phyloP scores from a whole-genome alignment of 495 filamentous ascomycete species.

The Lasiosphaeris hirsuta region DNA sequence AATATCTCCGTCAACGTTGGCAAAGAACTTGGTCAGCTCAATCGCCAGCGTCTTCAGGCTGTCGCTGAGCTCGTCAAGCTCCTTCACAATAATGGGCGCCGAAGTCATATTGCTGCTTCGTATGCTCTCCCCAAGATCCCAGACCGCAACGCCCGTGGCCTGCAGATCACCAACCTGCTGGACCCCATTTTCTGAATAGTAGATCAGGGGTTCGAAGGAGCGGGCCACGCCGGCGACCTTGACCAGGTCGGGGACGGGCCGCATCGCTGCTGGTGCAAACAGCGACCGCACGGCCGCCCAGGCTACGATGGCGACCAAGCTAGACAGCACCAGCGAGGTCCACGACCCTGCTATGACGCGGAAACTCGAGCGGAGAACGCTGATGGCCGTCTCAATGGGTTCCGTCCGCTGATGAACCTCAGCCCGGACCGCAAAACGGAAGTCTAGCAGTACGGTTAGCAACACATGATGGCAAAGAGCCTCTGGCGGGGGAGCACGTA shows the following conservation, averaged over 20 bases:
- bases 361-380: constrained; percentile 56
- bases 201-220: constrained; percentile 86
- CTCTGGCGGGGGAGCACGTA: constrained; percentile 16
- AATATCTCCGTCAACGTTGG: constrained; percentile 86
- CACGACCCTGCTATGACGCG: constrained; percentile 61
- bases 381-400: constrained; percentile 72
- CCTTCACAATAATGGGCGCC: constrained; percentile 76
- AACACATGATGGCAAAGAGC: constrained; percentile 27
- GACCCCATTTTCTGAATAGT: constrained; percentile 84
- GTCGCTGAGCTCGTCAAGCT: constrained; percentile 79
- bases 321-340: constrained; percentile 55
- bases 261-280: constrained; percentile 61
- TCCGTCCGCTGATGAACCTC: constrained; percentile 86
- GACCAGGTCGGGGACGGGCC: constrained; percentile 79
- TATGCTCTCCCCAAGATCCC: constrained; percentile 86
- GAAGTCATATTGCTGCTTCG: constrained; percentile 86
- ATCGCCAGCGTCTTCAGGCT: constrained; percentile 75
- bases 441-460: constrained; percentile 54
- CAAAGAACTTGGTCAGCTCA: constrained; percentile 84
- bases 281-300: constrained; percentile 60
- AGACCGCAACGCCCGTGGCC: constrained; percentile 84
- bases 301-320: constrained; percentile 55
- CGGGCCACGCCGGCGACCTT: constrained; percentile 84
- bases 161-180: constrained; percentile 81
- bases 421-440: constrained; percentile 79